phyloP scores from a whole-genome alignment of 2,329 filamentous ascomycete genomes.

The Fusarium napiforme region DNA sequence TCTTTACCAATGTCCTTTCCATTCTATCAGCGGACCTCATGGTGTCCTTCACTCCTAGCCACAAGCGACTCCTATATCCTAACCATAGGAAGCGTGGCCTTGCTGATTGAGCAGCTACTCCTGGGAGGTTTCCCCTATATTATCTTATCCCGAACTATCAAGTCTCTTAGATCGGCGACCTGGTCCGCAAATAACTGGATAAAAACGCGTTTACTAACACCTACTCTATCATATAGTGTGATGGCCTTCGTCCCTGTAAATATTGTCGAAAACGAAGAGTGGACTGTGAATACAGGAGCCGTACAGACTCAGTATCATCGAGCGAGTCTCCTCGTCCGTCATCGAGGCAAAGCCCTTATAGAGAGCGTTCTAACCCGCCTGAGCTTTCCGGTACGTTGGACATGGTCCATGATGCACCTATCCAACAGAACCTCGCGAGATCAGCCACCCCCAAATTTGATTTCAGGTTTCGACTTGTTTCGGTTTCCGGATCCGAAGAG shows the following conservation, averaged over 20 bases:
- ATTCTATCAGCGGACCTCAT: neutral
- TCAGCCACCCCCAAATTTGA: neutral
- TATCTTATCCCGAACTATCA: neutral
- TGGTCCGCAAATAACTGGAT: neutral
- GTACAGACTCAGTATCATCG: neutral
- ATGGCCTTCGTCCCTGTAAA: constrained; percentile 67
- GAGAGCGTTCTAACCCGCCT: neutral
- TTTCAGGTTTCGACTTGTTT: neutral
- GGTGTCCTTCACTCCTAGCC: neutral
- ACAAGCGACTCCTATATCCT: neutral
- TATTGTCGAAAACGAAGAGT: constrained; percentile 61
- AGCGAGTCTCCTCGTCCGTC: neutral
- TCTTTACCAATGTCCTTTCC: neutral
- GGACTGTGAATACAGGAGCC: constrained; percentile 16
- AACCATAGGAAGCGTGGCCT: too few relatives aligned
- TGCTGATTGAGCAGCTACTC: neutral
- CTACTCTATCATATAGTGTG: constrained; percentile 58
- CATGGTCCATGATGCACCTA: neutral
- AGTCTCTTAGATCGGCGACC: neutral
- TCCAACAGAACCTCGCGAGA: neutral
- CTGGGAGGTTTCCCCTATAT: too few relatives aligned
- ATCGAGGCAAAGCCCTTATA: neutral
- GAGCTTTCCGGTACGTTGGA: neutral
- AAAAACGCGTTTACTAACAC: constrained; percentile 1
- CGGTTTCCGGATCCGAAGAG: constrained; percentile 60